These are phyloP conservation scores for Spatholobus suberectus DNA, from an alignment of 306 rosid species.

Conservation along the genomic window DNA sequence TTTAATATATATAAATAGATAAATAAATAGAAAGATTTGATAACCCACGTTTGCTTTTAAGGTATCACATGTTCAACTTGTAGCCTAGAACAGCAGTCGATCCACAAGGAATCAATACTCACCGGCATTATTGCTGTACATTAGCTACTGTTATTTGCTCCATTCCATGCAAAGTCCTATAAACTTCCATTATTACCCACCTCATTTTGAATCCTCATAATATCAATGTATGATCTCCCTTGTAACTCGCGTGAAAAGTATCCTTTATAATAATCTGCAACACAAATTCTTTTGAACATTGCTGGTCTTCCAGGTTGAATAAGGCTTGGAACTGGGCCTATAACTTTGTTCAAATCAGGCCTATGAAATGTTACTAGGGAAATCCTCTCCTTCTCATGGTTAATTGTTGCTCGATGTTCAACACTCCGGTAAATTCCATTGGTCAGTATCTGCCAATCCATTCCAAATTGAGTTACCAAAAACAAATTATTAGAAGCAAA, in stretches of 20 bases:
- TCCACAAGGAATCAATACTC: too few relatives aligned
- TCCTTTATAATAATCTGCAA: too few relatives aligned
- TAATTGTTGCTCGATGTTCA: conserved; percentile 36
- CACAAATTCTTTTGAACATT: too few relatives aligned
- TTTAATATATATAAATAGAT: too few relatives aligned
- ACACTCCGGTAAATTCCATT: conserved; percentile 41
- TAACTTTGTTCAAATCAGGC: not conserved
- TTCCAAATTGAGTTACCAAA: not conserved
- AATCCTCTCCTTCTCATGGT: conserved; percentile 36
- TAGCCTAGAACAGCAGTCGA: not conserved
- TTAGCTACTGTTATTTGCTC: not conserved
- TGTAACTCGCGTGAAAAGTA: conserved; percentile 21
- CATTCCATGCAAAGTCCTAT: not conserved
- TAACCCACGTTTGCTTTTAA: not conserved
- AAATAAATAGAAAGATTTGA: too few relatives aligned
- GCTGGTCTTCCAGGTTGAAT: too few relatives aligned
- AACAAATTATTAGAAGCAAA: too few relatives aligned
- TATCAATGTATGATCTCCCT: conserved; percentile 35
- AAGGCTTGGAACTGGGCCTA: conserved; percentile 26
- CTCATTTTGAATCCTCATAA: conserved; percentile 13
- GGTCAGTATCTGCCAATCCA: conserved; percentile 28
- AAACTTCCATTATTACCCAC: not conserved
- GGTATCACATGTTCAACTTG: not conserved
- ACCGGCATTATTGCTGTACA: not conserved
- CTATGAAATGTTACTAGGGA: conserved; percentile 39